Percentiles rank a stretch among this genome's conserved stretches.
phyloP scores from a whole-genome alignment of 176 grass and related monocot species.

The Juncus effusus region DNA sequence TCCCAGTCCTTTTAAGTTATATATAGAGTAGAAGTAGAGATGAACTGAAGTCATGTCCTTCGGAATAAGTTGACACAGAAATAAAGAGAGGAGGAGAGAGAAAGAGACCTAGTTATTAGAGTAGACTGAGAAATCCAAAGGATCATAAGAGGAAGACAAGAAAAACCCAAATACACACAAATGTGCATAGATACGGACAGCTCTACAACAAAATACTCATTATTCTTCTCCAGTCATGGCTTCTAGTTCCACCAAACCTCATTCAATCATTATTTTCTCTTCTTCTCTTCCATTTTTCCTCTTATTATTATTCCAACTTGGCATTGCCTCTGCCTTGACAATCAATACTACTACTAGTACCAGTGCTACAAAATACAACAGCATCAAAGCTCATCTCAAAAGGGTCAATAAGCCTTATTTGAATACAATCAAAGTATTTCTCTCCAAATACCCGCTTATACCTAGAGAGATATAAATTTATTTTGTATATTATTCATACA shows the following conservation, averaged over 20 bases:
- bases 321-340: conserved; percentile 11
- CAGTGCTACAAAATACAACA: conserved; percentile 30
- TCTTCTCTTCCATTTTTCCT: conserved; percentile 29
- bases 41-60: no score
- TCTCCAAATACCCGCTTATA: no score
- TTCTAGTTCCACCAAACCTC: conserved; percentile 40
- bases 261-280: conserved; percentile 12
- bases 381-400: conserved; percentile 48
- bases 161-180: conserved; percentile 3
- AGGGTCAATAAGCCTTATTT: conserved; percentile 68
- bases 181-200: neutral
- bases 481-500: no score
- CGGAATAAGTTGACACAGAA: neutral
- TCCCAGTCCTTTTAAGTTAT: no score
- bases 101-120: neutral
- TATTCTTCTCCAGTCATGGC: conserved; percentile 38
- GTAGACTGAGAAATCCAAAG: neutral
- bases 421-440: conserved; percentile 55
- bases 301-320: neutral
- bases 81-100: neutral
- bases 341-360: neutral
- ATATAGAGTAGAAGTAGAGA: no score
- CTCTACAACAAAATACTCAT: neutral
- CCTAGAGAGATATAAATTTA: no score
- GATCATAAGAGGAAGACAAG: neutral